Base-by-base conservation (phyloP, 305 asterid genomes). In the Fraxinus dipetala region DNA sequence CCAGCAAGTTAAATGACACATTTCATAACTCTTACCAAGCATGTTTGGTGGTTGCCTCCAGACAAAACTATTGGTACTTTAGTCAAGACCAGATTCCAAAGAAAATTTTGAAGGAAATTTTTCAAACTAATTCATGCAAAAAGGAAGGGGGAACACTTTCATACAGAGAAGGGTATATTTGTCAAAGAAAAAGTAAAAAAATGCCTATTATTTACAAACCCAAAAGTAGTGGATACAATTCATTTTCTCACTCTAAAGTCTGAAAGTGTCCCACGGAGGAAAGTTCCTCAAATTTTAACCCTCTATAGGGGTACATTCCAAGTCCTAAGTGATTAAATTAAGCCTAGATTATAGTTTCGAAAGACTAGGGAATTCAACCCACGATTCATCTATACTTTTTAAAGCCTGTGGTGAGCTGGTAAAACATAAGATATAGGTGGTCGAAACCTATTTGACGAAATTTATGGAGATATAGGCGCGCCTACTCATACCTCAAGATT, bases 401-500 rank as follows among this genome's bases (percentile, higher is more conserved):
- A 61, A 24, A 22, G 65, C 65, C 9, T 5, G 5, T 61, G 70
- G 72, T 61, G 31, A 8, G 72, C 72, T 7, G 72, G 32, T 61
- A 61, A 10, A 61, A 22, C 31, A 22, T 51, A 51, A 51, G 63
- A 51, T n/a, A 51, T 51, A 51, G 22, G 63, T n/a, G 8, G 22
- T 6, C 22, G 24, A 51, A 16, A 51, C 63, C 63, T 16, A 51
- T 1, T 51, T 51, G 63, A 51, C 2, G 24, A 16, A 18, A 69
- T 54, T 59, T 35, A 8, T 54, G 28, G 77, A 72, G 73, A 26
- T 24, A 76, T 6, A 22, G 5, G 45, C 45, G 63, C 7, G 40
- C 45, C 51, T 11, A 45, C 34, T 11, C 84, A 80, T 91, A 96
- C 99, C 98, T 94, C 94, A 63, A 94, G 93, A 80, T 89, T 86